Percentiles rank a stretch among this genome's conserved stretches.
phyloP scores from a whole-genome alignment of 2,329 filamentous ascomycete genomes.

The Verticillium isaacii region DNA sequence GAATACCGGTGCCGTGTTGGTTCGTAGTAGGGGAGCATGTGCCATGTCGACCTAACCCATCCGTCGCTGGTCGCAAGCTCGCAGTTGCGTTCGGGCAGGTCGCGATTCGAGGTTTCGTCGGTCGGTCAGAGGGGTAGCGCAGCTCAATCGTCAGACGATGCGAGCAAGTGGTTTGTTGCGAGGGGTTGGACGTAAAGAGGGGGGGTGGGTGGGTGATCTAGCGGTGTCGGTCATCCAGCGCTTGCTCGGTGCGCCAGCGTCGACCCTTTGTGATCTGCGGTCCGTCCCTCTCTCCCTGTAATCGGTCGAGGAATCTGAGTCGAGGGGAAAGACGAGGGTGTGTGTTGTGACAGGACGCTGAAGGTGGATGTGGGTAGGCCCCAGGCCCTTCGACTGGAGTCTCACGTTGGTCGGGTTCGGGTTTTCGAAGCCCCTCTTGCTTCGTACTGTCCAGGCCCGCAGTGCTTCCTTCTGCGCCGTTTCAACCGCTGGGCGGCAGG shows the following conservation, averaged over 20 bases:
- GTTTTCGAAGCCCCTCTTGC: not conserved
- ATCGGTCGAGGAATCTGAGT: not conserved
- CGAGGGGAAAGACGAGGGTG: not conserved
- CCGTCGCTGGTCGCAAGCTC: constrained; percentile 17
- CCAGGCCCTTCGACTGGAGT: not conserved
- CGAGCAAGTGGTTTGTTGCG: not conserved
- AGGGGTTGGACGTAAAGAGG: not conserved
- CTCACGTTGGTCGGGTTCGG: not conserved
- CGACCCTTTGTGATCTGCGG: not conserved
- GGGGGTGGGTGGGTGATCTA: not conserved
- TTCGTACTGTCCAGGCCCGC: not conserved
- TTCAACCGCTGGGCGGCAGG: not conserved
- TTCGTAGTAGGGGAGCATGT: constrained; percentile 55
- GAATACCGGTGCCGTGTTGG: constrained; percentile 53
- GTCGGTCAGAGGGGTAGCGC: not conserved
- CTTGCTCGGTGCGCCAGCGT: not conserved
- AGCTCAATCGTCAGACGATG: not conserved
- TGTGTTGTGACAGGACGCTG: not conserved
- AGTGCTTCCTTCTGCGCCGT: not conserved
- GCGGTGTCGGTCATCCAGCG: not conserved
- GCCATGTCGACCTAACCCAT: constrained; percentile 49
- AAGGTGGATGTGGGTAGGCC: not conserved
- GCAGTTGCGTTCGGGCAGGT: not conserved
- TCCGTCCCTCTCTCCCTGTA: not conserved
- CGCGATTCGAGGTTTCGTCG: not conserved